A percentile compares a stretch with the other conserved stretches of the same genome.
phyloP scores from a whole-genome alignment of 2,329 filamentous ascomycete genomes.

The Cercospora sesami region DNA sequence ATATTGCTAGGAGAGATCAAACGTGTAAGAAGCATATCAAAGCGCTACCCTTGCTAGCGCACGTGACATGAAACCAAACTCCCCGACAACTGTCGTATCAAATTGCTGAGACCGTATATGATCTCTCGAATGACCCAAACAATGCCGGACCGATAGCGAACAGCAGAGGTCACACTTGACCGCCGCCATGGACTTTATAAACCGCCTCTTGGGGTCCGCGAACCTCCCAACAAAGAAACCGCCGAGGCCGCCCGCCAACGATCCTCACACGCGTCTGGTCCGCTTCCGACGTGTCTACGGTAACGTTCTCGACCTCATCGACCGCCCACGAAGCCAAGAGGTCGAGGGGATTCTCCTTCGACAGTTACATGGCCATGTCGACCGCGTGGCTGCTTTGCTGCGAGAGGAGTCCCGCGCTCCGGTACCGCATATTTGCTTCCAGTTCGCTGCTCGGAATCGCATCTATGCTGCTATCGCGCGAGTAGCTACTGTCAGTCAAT shows the following conservation, averaged over 20 bases:
- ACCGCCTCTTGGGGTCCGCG: constrained; percentile 61
- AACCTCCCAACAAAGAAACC: constrained; percentile 52
- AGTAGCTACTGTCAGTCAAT: constrained; percentile 80
- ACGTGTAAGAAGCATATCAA: background rate
- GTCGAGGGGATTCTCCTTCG: constrained; percentile 54
- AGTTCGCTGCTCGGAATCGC: constrained; percentile 80
- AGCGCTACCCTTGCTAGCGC: background rate
- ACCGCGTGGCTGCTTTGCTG: constrained; percentile 66
- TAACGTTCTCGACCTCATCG: constrained; percentile 63
- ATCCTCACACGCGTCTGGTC: constrained; percentile 60
- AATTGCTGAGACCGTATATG: background rate
- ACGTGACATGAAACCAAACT: background rate
- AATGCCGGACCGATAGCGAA: background rate
- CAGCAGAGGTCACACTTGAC: constrained; percentile 1
- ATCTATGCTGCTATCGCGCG: constrained; percentile 88
- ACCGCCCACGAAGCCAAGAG: constrained; percentile 53
- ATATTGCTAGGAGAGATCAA: background rate
- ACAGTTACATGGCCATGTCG: constrained; percentile 55
- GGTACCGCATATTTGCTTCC: constrained; percentile 85
- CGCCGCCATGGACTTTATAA: constrained; percentile 47
- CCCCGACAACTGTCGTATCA: background rate
- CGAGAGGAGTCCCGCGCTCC: constrained; percentile 86
- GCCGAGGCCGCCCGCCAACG: constrained; percentile 45
- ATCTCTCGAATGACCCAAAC: background rate
- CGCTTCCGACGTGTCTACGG: constrained; percentile 64